Evolutionary conservation across 495 filamentous ascomycete species (phyloP).

Genomic region (Penicillium paradoxum): DNA sequence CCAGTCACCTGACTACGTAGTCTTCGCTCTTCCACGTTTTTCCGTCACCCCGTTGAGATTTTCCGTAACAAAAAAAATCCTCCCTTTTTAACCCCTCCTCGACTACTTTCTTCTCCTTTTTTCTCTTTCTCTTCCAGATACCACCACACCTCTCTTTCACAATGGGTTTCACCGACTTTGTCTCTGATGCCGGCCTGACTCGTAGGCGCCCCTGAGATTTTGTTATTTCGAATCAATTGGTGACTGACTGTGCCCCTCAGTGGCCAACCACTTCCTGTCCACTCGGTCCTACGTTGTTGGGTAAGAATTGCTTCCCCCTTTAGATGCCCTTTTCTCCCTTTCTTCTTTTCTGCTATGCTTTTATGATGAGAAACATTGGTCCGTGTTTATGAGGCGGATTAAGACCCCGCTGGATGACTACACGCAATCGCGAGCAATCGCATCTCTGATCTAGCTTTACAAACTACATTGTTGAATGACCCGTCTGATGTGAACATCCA

Average conservation of each 20-base stretch:
- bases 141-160: constrained; percentile 33
- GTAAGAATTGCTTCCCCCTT: constrained; percentile 48
- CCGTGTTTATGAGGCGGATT: constrained; percentile 99
- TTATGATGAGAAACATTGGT: constrained; percentile 93
- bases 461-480: constrained; percentile 6
- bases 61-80: constrained; percentile 33
- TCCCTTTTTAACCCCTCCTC: constrained; percentile 29
- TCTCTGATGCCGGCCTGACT: constrained; percentile 79
- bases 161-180: constrained; percentile 96
- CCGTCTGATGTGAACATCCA: constrained; percentile 4
- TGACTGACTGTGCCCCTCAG: constrained; percentile 51
- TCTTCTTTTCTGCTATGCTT: constrained; percentile 17
- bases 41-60: constrained; percentile 13
- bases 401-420: constrained; percentile 94
- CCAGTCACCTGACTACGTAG: constrained; percentile 33
- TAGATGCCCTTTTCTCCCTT: constrained; percentile 5
- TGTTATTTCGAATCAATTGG: constrained; percentile 20
- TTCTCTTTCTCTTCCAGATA: constrained; percentile 16
- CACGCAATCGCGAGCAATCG: constrained; percentile 69
- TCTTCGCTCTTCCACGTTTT: constrained; percentile 2
- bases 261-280: constrained; percentile 86
- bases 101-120: constrained; percentile 17
- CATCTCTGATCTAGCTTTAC: constrained; percentile 65
- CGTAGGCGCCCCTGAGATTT: constrained; percentile 52
- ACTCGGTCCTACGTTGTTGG: constrained; percentile 91